These are phyloP conservation scores for Boletus sensibilis DNA, from an alignment of 768 basidiomycete species.

Conservation along the genomic window DNA sequence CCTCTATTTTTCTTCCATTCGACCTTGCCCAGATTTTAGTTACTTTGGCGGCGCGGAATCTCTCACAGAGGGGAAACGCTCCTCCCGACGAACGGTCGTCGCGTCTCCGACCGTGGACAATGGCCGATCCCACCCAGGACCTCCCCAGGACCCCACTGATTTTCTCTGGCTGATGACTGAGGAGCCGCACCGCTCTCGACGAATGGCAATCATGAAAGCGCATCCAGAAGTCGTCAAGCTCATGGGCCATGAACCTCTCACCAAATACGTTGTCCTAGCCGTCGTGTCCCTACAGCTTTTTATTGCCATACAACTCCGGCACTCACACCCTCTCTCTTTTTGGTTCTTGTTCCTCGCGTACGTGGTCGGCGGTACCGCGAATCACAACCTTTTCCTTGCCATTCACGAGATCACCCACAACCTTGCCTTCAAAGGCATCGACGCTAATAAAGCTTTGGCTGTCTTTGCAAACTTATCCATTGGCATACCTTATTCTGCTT, in stretches of 20 bases:
- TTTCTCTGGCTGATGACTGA: conserved; percentile 98
- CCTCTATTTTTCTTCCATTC: no score
- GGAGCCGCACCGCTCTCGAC: conserved; percentile 88
- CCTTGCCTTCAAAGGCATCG: conserved; percentile 82
- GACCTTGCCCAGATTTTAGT: conserved; percentile 58
- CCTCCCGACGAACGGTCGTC: conserved; percentile 52
- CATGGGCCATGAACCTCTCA: conserved; percentile 93
- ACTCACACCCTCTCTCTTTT: conserved; percentile 66
- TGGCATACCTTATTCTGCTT: conserved; percentile 90
- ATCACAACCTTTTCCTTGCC: conserved; percentile 96
- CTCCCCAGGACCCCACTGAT: conserved; percentile 76
- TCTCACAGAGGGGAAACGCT: conserved; percentile 51
- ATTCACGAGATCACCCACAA: conserved; percentile 99
- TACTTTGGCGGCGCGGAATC: conserved; percentile 84
- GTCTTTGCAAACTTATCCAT: conserved; percentile 93
- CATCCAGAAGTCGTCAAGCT: conserved; percentile 95
- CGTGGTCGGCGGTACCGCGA: conserved; percentile 87
- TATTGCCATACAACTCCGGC: conserved; percentile 62
- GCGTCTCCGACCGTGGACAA: conserved; percentile 39
- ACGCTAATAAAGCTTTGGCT: conserved; percentile 82
- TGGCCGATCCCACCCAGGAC: conserved; percentile 43
- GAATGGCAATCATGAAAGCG: conserved; percentile 88
- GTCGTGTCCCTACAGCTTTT: conserved; percentile 79
- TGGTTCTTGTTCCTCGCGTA: conserved; percentile 80
- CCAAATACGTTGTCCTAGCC: conserved; percentile 82